Evolutionary conservation across 768 basidiomycete species (phyloP), one percentile per base, ranked within the genome.

Genomic region (Lactarius trivialis): DNA sequence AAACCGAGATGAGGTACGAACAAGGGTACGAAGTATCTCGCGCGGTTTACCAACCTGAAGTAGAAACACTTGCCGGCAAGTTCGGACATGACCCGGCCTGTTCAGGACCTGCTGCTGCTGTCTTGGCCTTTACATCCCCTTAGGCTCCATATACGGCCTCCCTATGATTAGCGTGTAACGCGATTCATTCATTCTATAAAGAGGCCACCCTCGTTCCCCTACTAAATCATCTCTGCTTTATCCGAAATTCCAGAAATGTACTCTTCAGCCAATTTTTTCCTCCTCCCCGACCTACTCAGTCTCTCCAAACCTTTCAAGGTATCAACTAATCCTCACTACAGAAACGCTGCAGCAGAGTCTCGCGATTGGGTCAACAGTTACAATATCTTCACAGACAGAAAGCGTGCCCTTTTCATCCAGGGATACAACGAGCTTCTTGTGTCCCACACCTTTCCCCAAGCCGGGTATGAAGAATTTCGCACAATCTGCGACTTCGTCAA

Each of bases 401-500:
- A n/a, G n/a, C n/a, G n/a, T n/a, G n/a, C n/a, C n/a, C n/a, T n/a
- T n/a, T n/a, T n/a, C n/a, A n/a, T n/a, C n/a, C n/a, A n/a, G n/a
- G n/a, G n/a, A n/a, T n/a, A n/a, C n/a, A n/a, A 82, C 69, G 85
- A 86, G 68, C 77, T 86, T 9, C 77, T 87, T 50, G 83, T 82
- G 63, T 84, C 85, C 17, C 82, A 81, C 71, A 81, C 79, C 19
- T 88, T 85, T 67, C 79, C 82, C 15, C 86, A 83, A 67, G 82
- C 83, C 50, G 81, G 77, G 33, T 80, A 78, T 66, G 82, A 83
- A 62, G 77, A 81, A 69, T 82, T 86, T 66, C 76, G 85, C 52
- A 85, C 81, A 0, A 81, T 79, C 55, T 86, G 85, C 68, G 85
- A 86, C n/a, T n/a, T n/a, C n/a, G n/a, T n/a, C n/a, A n/a, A n/a